A percentile compares a stretch with the other conserved stretches of the same genome.
Conservation (phyloP, 2,329 filamentous ascomycete genomes). For the Alternaria dauci region DNA sequence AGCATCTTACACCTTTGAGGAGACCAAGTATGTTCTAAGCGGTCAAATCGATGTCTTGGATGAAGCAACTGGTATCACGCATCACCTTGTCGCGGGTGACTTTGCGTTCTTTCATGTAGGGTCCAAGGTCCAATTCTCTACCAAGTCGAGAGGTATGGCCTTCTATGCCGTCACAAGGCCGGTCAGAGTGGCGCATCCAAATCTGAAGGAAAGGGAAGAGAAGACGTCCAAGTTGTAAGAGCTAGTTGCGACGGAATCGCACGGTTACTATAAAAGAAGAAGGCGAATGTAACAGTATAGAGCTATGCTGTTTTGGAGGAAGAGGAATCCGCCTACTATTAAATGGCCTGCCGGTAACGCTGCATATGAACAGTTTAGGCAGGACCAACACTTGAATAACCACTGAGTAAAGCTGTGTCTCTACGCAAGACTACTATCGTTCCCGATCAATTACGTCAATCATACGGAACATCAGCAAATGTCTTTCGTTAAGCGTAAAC, state of each 20-base stretch:
- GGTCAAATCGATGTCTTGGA: constrained; percentile 31
- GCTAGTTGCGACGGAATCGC: too few species aligned
- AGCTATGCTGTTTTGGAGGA: too few species aligned
- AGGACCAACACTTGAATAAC: too few species aligned
- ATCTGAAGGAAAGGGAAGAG: constrained; percentile 18
- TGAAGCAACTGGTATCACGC: constrained; percentile 27
- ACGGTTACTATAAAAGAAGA: too few species aligned
- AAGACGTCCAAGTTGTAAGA: not conserved
- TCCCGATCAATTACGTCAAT: too few species aligned
- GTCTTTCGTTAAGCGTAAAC: not conserved
- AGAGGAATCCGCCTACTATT: too few species aligned
- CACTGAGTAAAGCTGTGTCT: too few species aligned
- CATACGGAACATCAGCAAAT: too few species aligned
- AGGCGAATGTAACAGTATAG: too few species aligned
- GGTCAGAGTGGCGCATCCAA: constrained; percentile 18
- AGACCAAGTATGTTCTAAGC: constrained; percentile 29
- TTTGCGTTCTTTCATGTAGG: constrained; percentile 35
- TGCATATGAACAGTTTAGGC: too few species aligned
- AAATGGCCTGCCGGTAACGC: too few species aligned
- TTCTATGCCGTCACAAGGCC: constrained; percentile 34
- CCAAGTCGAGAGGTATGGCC: constrained; percentile 22
- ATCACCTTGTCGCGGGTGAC: constrained; percentile 30
- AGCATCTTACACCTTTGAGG: constrained; percentile 29
- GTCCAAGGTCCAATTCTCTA: constrained; percentile 31
- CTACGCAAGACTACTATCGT: too few species aligned